phyloP scores from a whole-genome alignment of 257 asterid species.

The Gentiana macrophylla region DNA sequence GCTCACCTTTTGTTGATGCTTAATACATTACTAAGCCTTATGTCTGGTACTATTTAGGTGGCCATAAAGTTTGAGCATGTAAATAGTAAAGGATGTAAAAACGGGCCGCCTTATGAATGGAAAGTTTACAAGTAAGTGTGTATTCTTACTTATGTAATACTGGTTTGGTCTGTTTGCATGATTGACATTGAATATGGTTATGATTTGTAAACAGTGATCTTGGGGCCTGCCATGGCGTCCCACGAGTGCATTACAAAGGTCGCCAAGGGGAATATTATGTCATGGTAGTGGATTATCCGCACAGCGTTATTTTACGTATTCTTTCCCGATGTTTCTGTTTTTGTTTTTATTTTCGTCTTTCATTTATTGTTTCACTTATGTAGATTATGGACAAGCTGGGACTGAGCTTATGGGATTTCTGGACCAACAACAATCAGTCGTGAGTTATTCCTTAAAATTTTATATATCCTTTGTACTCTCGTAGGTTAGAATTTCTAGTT shows the following conservation, averaged over 20 bases:
- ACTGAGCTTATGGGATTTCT: conserved; percentile 91
- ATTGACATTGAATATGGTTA: conserved; percentile 6
- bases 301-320: conserved; percentile 1
- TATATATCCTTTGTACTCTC: neutral
- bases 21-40: neutral
- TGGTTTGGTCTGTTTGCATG: conserved; percentile 4
- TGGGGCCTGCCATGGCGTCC: conserved; percentile 88
- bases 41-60: conserved; percentile 33
- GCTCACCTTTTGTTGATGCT: neutral
- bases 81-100: conserved; percentile 75
- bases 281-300: conserved; percentile 38
- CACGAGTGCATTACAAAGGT: conserved; percentile 83
- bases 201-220: conserved; percentile 38
- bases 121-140: conserved; percentile 67
- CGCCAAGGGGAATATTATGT: conserved; percentile 65
- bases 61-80: conserved; percentile 81
- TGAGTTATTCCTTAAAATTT: conserved; percentile 17
- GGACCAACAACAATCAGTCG: conserved; percentile 66
- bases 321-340: conserved; percentile 2
- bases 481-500: neutral
- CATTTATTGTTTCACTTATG: conserved; percentile 9
- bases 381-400: conserved; percentile 81
- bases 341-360: neutral
- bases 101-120: conserved; percentile 85
- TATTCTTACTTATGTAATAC: neutral